These are phyloP conservation scores for Colletotrichum incanum DNA, from an alignment of 2,329 filamentous ascomycete genomes.

Conservation along the genomic window DNA sequence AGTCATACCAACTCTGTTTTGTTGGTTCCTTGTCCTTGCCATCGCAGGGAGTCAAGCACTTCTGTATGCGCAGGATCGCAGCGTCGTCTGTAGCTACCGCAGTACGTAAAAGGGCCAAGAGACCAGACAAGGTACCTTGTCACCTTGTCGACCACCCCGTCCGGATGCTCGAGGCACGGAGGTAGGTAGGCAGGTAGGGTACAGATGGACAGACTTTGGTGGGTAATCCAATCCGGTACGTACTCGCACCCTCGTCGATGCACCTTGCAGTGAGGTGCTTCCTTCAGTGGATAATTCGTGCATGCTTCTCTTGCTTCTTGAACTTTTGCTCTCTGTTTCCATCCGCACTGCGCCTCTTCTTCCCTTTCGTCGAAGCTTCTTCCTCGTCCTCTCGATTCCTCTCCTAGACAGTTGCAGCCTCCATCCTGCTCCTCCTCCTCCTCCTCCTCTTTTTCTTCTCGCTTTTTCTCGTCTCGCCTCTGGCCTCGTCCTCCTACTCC, in stretches of 20 bases:
- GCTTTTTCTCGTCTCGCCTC: slow-evolving; percentile 10
- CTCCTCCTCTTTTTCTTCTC: background rate
- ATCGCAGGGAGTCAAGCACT: slow-evolving; percentile 1
- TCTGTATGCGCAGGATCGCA: background rate
- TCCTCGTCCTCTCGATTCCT: background rate
- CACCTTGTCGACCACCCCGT: too few species aligned
- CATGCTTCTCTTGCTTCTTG: background rate
- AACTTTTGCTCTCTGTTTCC: background rate
- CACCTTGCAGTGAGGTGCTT: background rate
- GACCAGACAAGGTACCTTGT: background rate
- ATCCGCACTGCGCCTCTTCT: background rate
- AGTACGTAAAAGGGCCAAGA: background rate
- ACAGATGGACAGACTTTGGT: background rate
- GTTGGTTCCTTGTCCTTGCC: background rate
- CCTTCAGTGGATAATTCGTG: background rate
- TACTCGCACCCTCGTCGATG: background rate
- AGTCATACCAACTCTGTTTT: slow-evolving; percentile 13
- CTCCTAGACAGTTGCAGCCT: background rate
- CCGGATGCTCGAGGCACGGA: too few species aligned
- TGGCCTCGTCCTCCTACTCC: background rate
- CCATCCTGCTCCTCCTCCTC: background rate
- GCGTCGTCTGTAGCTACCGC: background rate
- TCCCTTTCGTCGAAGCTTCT: slow-evolving; percentile 7
- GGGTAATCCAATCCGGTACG: background rate
- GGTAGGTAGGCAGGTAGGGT: background rate